Evolutionary conservation across 2,329 filamentous ascomycete genomes (phyloP).

Genomic region (Diaporthe citri): DNA sequence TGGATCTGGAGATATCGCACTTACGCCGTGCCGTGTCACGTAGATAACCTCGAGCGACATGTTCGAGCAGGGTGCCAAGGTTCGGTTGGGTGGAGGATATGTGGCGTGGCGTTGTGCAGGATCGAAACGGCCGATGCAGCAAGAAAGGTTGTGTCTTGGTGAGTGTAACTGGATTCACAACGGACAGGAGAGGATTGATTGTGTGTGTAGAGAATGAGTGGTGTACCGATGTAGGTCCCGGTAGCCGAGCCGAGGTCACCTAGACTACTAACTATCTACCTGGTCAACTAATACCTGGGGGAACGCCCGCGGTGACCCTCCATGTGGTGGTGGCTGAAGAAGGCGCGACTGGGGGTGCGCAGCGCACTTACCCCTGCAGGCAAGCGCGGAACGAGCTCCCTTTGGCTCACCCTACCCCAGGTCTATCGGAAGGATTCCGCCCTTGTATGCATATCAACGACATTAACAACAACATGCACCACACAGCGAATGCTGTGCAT

Average conservation of each 20-base stretch:
- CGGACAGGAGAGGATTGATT: not conserved
- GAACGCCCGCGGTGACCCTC: too few species aligned
- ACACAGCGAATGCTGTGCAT: not conserved
- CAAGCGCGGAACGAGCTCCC: not conserved
- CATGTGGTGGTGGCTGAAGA: constrained; percentile 12
- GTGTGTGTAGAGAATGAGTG: not conserved
- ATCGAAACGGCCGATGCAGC: constrained; percentile 17
- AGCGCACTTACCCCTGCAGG: not conserved
- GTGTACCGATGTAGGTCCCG: not conserved
- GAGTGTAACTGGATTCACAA: not conserved
- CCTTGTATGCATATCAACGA: not conserved
- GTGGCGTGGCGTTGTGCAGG: not conserved
- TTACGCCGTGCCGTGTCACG: constrained; percentile 80
- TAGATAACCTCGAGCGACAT: constrained; percentile 82
- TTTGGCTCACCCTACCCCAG: not conserved
- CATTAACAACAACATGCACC: not conserved
- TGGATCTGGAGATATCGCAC: constrained; percentile 49
- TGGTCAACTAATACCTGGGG: not conserved
- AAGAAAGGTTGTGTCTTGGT: not conserved
- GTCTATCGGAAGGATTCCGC: not conserved
- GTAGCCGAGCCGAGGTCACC: constrained; percentile 8
- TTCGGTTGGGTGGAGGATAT: too few species aligned
- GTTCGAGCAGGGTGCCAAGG: not conserved
- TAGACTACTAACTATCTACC: too few species aligned
- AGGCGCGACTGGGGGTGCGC: not conserved